These are phyloP conservation scores for Sporothrix brunneoviolacea DNA, from an alignment of 2,329 filamentous ascomycete genomes.

Conservation along the genomic window DNA sequence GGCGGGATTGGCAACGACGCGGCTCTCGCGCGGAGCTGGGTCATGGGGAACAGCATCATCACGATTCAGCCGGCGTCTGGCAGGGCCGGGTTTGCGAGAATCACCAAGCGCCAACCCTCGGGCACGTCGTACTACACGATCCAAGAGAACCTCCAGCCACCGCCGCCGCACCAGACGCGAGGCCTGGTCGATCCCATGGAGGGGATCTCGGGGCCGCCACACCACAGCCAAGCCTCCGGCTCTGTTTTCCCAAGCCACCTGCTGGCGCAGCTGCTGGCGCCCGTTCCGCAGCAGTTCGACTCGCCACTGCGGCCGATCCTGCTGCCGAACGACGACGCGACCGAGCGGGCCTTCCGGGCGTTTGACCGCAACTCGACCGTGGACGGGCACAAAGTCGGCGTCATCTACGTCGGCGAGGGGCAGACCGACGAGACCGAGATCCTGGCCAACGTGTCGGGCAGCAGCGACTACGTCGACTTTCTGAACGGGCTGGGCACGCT, in stretches of 20 bases:
- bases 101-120: conserved; percentile 66
- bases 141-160: conserved; percentile 52
- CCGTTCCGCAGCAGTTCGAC: conserved; percentile 51
- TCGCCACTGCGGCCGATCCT: conserved; percentile 61
- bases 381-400: conserved; percentile 90
- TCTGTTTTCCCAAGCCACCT: conserved; percentile 67
- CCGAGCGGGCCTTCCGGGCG: conserved; percentile 65
- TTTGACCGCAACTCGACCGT: conserved; percentile 88
- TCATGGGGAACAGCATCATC: conserved; percentile 67
- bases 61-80: conserved; percentile 62
- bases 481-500: conserved; percentile 75
- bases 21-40: conserved; percentile 55
- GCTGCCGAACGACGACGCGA: conserved; percentile 63
- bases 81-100: conserved; percentile 59
- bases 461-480: conserved; percentile 81
- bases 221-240: conserved; percentile 43
- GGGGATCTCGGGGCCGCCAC: conserved; percentile 15
- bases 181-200: background rate
- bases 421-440: conserved; percentile 81
- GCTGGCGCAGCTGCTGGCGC: conserved; percentile 61
- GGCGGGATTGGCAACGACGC: conserved; percentile 52
- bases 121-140: conserved; percentile 55
- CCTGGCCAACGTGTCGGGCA: conserved; percentile 77
- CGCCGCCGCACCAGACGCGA: conserved; percentile 46
- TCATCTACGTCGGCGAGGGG: conserved; percentile 85